phyloP scores from a whole-genome alignment of 352 stramenopile species.

The Phytophthora fragariae region DNA sequence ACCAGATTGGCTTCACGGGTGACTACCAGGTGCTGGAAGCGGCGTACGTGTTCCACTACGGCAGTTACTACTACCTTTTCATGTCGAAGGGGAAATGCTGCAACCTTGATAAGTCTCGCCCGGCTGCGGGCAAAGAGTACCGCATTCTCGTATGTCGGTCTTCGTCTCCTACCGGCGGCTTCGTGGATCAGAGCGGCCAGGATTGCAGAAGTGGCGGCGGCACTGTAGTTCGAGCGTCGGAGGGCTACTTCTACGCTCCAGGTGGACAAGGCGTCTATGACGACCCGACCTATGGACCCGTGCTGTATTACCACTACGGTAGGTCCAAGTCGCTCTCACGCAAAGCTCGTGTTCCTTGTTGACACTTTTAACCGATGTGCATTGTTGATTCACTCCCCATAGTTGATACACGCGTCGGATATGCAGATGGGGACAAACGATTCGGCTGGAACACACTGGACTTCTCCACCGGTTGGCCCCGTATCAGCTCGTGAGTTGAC shows the following conservation, averaged over 20 bases:
- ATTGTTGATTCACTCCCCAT: background rate
- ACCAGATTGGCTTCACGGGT: slow-evolving; percentile 40
- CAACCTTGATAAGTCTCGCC: slow-evolving; percentile 36
- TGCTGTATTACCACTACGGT: slow-evolving; percentile 69
- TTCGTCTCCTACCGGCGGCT: slow-evolving; percentile 39
- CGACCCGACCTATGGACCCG: slow-evolving; percentile 48
- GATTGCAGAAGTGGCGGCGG: slow-evolving; percentile 45
- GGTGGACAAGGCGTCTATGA: slow-evolving; percentile 57
- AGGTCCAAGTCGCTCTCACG: background rate
- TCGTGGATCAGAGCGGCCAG: slow-evolving; percentile 46
- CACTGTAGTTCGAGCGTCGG: slow-evolving; percentile 49
- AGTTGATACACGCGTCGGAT: slow-evolving; percentile 55
- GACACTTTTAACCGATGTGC: background rate
- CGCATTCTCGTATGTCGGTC: slow-evolving; percentile 56
- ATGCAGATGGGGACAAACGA: slow-evolving; percentile 52
- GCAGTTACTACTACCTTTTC: slow-evolving; percentile 57
- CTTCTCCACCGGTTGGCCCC: slow-evolving; percentile 54
- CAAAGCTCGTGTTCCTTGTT: background rate
- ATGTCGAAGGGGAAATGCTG: slow-evolving; percentile 56
- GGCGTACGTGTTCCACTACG: slow-evolving; percentile 46
- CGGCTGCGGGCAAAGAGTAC: slow-evolving; percentile 52
- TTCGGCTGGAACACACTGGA: slow-evolving; percentile 63
- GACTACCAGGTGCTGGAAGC: slow-evolving; percentile 49
- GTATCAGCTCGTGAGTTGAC: slow-evolving; percentile 21
- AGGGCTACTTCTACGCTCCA: slow-evolving; percentile 50